Base-by-base conservation (phyloP, 495 filamentous ascomycete species). In the Aspergillus cristatus region DNA sequence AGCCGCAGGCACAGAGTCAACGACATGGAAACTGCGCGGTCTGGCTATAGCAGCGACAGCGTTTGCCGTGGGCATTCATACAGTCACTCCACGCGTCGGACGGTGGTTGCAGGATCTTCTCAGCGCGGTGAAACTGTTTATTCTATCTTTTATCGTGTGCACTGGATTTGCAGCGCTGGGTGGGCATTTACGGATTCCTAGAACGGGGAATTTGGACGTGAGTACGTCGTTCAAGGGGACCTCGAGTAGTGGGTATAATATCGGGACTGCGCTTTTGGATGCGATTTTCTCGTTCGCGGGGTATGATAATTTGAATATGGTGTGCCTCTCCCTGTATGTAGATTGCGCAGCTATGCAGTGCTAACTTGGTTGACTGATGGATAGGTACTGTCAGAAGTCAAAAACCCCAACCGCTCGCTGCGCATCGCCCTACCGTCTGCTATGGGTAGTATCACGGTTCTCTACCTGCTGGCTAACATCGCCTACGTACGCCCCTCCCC, bases 301-400 rank as follows among this genome's bases (percentile, higher is more conserved):
- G 28, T 58, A 53, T 29, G 54, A 50, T 31, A 54, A 51, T 14
- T 14, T 53, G 28, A 50, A 50, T 28, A 41, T 42, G 28, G 47
- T 48, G 41, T 13, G 33, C 26, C 7, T 5, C 5, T 7, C 32
- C 14, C 10, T 11, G 24, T 32, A n/a, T 17, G 12, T 35, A 20
- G n/a, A n/a, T n/a, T n/a, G n/a, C n/a, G n/a, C n/a, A n/a, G n/a
- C n/a, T n/a, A n/a, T n/a, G n/a, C n/a, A n/a, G n/a, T n/a, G n/a
- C n/a, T n/a, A n/a, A n/a, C 35, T 30, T 34, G 8, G 32, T 10
- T 13, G 13, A 12, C 8, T n/a, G n/a, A n/a, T 10, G 14, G 75
- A 41, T 76, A 84, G 45, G 79, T 84, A 11, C 54, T 86, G 34
- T 82, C 82, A 35, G 80, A 86, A 51, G 79, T 84, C 18, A 76